These are phyloP conservation scores for Mycosphaerella sp. DNA, from an alignment of 2,329 filamentous ascomycete genomes.

Conservation along the genomic window DNA sequence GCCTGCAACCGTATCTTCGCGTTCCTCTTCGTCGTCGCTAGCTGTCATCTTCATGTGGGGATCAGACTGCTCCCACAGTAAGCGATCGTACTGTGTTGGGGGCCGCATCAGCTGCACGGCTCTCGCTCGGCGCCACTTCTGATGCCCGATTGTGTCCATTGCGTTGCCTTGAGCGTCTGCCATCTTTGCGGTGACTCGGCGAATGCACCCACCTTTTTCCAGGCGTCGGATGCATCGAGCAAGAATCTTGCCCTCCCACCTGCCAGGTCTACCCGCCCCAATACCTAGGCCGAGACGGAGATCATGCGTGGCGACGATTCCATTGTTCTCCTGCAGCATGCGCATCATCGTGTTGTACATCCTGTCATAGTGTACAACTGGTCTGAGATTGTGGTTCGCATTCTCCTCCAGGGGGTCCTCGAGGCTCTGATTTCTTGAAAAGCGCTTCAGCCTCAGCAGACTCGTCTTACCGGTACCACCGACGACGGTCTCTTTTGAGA, in stretches of 20 bases:
- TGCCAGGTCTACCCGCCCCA: slow-evolving; percentile 20
- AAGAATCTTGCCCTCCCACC: slow-evolving; percentile 37
- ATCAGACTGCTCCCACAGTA: slow-evolving; percentile 19
- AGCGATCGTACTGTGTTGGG: slow-evolving; percentile 30
- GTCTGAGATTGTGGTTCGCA: slow-evolving; percentile 13
- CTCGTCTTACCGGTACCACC: slow-evolving; percentile 49
- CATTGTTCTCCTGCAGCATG: slow-evolving; percentile 43
- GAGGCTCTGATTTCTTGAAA: slow-evolving; percentile 21
- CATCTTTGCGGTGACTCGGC: slow-evolving; percentile 18
- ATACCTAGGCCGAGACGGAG: slow-evolving; percentile 44
- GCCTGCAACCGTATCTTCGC: slow-evolving; percentile 1
- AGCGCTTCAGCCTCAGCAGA: slow-evolving; percentile 50
- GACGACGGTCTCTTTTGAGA: slow-evolving; percentile 50
- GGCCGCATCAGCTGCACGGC: slow-evolving; percentile 38
- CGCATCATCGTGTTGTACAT: slow-evolving; percentile 46
- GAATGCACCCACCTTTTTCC: slow-evolving; percentile 37
- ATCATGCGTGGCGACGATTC: slow-evolving; percentile 48
- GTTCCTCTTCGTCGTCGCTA: slow-evolving; percentile 10
- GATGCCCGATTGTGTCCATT: slow-evolving; percentile 6
- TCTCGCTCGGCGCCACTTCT: slow-evolving; percentile 8
- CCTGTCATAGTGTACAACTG: slow-evolving; percentile 40
- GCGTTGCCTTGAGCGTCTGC: slow-evolving; percentile 18
- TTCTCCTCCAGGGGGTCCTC: slow-evolving; percentile 7
- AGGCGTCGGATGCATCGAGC: slow-evolving; percentile 37
- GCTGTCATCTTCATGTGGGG: neutral